phyloP scores from a whole-genome alignment of 2,329 filamentous ascomycete species.

The Botrytis galanthina region DNA sequence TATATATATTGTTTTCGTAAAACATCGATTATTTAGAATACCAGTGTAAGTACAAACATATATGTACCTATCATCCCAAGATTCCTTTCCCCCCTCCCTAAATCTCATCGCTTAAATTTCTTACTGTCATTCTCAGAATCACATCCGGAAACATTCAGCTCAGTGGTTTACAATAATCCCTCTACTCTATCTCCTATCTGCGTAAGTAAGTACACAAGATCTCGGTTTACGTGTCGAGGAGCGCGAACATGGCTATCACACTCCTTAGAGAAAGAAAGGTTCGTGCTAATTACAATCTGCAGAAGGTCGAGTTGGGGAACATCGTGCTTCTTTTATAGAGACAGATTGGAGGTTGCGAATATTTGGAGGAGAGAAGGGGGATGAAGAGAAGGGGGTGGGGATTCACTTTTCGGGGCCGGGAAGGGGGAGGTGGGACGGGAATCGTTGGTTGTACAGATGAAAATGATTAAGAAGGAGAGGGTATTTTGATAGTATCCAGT shows the following conservation, averaged over 20 bases:
- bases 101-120: not conserved
- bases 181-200: no score
- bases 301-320: not conserved
- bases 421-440: no score
- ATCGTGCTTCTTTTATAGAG: not conserved
- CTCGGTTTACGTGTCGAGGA: not conserved
- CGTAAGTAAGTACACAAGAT: not conserved
- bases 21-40: no score
- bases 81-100: not conserved
- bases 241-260: not conserved
- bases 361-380: no score
- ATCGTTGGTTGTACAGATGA: no score
- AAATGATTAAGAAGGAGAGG: not conserved
- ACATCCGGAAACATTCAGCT: not conserved
- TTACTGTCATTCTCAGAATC: fast-evolving
- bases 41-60: no score
- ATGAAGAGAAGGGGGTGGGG: not conserved
- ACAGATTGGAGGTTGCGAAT: not conserved
- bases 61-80: not conserved
- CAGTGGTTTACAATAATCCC: not conserved
- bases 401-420: not conserved
- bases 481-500: not conserved
- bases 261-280: no score
- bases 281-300: not conserved
- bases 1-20: no score